Percentiles rank a stretch among this genome's conserved stretches.
These are phyloP conservation scores for Pythium phragmitis DNA, from an alignment of 352 stramenopile species.

Conservation along the genomic window DNA sequence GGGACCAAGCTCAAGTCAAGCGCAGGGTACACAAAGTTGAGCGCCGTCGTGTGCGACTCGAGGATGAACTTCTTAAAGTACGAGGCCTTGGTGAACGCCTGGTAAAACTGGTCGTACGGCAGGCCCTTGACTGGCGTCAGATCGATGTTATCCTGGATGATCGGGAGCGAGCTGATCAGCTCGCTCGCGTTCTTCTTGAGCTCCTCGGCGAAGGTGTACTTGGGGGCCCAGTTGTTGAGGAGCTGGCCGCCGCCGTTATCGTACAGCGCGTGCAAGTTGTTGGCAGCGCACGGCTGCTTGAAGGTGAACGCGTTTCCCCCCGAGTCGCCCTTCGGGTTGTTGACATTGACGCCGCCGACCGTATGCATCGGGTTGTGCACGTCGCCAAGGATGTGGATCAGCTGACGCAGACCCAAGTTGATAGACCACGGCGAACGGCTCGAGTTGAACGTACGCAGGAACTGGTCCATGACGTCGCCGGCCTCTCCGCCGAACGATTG, in stretches of 20 bases:
- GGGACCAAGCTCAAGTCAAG: conserved; percentile 24
- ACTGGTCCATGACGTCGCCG: conserved; percentile 44
- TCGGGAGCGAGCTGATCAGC: conserved; percentile 26
- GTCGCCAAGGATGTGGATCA: conserved; percentile 73
- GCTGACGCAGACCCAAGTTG: conserved; percentile 64
- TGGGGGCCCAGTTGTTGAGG: conserved; percentile 52
- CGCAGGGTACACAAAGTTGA: conserved; percentile 27
- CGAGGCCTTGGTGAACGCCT: conserved; percentile 22
- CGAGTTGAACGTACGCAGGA: conserved; percentile 49
- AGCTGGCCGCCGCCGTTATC: conserved; percentile 52
- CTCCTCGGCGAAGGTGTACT: conserved; percentile 13
- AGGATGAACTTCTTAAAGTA: conserved; percentile 28
- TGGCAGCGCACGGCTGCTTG: conserved; percentile 39
- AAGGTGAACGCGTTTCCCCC: conserved; percentile 69
- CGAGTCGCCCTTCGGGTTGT: conserved; percentile 48
- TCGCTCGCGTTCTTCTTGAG: conserved; percentile 44
- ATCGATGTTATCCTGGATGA: conserved; percentile 24
- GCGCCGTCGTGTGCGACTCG: conserved; percentile 30
- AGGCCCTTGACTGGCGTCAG: conserved; percentile 16
- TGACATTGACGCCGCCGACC: conserved; percentile 40
- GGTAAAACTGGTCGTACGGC: conserved; percentile 23
- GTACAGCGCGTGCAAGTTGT: conserved; percentile 70
- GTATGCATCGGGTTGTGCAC: conserved; percentile 65
- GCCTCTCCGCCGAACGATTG: conserved; percentile 52
- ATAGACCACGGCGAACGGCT: conserved; percentile 61